phyloP scores from a whole-genome alignment of 495 filamentous ascomycete species.

The Astrothelium macrocarpum region DNA sequence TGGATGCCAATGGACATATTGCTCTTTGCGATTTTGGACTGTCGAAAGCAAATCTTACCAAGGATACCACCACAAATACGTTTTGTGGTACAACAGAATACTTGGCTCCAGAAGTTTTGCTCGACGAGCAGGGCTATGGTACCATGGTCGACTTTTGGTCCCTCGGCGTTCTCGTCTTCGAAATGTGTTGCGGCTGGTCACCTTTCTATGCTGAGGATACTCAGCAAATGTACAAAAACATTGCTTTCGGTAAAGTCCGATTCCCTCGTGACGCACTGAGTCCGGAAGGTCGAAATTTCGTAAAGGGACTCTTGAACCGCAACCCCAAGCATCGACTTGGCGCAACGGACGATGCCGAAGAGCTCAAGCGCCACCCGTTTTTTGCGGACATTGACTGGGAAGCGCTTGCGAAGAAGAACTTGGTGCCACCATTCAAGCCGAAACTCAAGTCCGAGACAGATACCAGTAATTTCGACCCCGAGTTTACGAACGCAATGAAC shows the following conservation, averaged over 20 bases:
- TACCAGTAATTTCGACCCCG: slow-evolving; percentile 95
- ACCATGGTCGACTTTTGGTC: slow-evolving; percentile 99
- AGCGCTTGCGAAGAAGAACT: slow-evolving; percentile 71
- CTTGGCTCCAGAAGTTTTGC: slow-evolving; percentile 84
- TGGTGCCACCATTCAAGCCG: slow-evolving; percentile 97
- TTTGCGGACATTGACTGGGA: slow-evolving; percentile 92
- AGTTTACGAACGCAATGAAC: slow-evolving; percentile 91
- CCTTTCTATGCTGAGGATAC: slow-evolving; percentile 98
- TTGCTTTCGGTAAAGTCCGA: slow-evolving; percentile 94
- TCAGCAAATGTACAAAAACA: slow-evolving; percentile 99
- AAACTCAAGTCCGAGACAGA: slow-evolving; percentile 91
- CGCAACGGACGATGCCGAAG: slow-evolving; percentile 82
- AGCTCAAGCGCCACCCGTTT: slow-evolving; percentile 90
- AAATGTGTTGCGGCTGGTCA: slow-evolving; percentile 99
- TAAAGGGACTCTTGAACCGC: slow-evolving; percentile 92
- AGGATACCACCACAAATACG: slow-evolving; percentile 96
- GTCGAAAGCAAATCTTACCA: slow-evolving; percentile 91
- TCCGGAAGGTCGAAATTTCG: slow-evolving; percentile 90
- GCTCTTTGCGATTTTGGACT: slow-evolving; percentile 84
- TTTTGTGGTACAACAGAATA: slow-evolving; percentile 99
- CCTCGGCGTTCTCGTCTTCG: slow-evolving; percentile 91
- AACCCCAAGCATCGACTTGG: slow-evolving; percentile 94
- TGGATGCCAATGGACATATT: slow-evolving; percentile 79
- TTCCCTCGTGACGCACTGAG: slow-evolving; percentile 93
- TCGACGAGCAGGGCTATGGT: slow-evolving; percentile 96